Base-by-base conservation (phyloP, 169 alveolate species). In the Plasmodium billcollinsi region DNA sequence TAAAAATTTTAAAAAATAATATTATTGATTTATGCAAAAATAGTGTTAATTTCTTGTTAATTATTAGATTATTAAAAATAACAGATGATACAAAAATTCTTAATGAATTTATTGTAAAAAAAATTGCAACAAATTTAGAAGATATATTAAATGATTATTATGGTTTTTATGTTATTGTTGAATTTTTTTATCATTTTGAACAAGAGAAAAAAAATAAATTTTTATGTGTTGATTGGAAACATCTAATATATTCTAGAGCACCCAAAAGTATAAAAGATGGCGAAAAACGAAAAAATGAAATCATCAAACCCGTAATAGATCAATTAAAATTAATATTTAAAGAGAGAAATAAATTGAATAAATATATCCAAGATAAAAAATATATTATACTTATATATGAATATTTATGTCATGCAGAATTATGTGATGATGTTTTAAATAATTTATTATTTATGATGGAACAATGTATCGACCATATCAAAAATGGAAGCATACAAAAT, bases 1-100 rank as follows among this genome's bases (percentile, higher is more conserved):
- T 83, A 70, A 83, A 83, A 73, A 62, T 70, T 18, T 29, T 83
- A 45, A 83, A 83, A 83, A 83, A 67, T 43, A 26, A 83, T 83
- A 69, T 83, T 11, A 12, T 52, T 14, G 91, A 83, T 11, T 70
- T 83, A 56, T 83, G 91, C 39, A 83, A 83, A 83, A 83, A 67
- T 58, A 70, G 91, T 39, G 85, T 83, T 5, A 83, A 83, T 29
- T 83, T 70, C 45, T 70, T 83, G 52, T 49, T 83, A 67, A 56
- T 83, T n/a, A 83, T 69, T 69, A 83, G 91, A 15, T 45, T 83
- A 47, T 47, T 83, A 62, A 83, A 83, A 83, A 83, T 83, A 33
- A 83, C 91, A 15, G 91, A 83, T 69, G 91, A 83, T 49, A 83
- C 91, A 2, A 83, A 83, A 83, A 9, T 83, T 72, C 49, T 83